Base-by-base conservation (phyloP, 1,284 basidiomycete species). In the Mycena citricolor region DNA sequence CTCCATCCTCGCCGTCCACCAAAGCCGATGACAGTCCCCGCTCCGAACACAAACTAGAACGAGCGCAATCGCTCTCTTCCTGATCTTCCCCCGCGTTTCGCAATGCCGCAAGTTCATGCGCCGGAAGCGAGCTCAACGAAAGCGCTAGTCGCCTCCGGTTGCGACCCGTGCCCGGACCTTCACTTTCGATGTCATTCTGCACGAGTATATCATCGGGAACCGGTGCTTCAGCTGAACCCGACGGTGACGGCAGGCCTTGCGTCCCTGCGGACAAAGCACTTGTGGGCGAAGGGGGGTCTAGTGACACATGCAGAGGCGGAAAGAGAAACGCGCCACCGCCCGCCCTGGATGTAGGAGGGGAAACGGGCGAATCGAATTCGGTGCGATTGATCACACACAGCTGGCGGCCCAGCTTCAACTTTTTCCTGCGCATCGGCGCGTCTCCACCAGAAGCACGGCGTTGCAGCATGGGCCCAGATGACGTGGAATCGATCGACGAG, bases 41-140 rank as follows among this genome's bases (percentile, higher is more conserved):
- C n/a, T n/a, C n/a, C n/a, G n/a, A n/a, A n/a, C n/a, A n/a, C n/a
- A n/a, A n/a, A n/a, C n/a, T n/a, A n/a, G 39, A 30, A 12, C 33
- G 28, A 10, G 39, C 44, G 10, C 34, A 30, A 13, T 43, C 41
- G 5, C 7, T 10, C 5, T 16, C 17, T 13, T 7, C 28, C 20
- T 24, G 25, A 24, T 17, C 22, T 16, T 44, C 47, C 12, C 47
- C 47, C n/a, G 45, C 4, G 7, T 30, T 16, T 14, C 49, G 49
- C 17, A 51, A 16, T 13, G 46, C 40, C 17, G 29, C 49, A 36
- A 51, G 23, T 11, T 35, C 39, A 22, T 32, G 21, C 11, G 24
- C 31, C 3, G 49, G 44, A 4, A 51, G 26, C 6, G 38, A 44
- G 4, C 42, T 31, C 26, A 50, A 36, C 17, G 43, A 45, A n/a